Percentiles rank a stretch among this genome's conserved stretches.
Evolutionary conservation across 2,329 filamentous ascomycete genomes (phyloP).

Genomic region (Emergomyces pasteurianus): DNA sequence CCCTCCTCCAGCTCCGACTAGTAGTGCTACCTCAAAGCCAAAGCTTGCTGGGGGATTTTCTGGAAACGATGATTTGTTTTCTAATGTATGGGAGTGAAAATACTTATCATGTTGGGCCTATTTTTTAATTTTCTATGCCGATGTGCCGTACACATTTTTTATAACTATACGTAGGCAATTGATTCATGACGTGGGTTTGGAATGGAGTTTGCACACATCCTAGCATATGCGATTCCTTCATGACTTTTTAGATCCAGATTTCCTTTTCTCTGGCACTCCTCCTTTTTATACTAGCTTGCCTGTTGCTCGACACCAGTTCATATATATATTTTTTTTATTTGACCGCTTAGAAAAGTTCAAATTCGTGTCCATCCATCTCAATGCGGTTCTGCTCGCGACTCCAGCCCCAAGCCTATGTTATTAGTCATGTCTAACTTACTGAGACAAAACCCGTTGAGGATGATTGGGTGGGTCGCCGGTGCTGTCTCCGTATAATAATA

Average conservation of each 20-base stretch:
- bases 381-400: no score
- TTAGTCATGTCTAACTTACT: no score
- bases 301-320: background rate
- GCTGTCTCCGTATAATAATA: no score
- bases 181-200: background rate
- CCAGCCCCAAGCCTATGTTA: no score
- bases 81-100: conserved; percentile 78
- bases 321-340: background rate
- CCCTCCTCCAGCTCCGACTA: conserved; percentile 38
- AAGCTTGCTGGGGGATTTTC: conserved; percentile 45
- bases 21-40: conserved; percentile 23
- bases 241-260: background rate
- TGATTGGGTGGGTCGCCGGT: no score
- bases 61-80: conserved; percentile 71
- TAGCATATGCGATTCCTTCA: background rate
- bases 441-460: no score
- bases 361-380: no score
- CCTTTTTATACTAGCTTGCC: background rate
- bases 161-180: background rate
- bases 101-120: background rate
- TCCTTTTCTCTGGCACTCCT: background rate
- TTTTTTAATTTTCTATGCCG: background rate
- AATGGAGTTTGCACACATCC: background rate
- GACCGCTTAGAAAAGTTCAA: background rate
- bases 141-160: background rate